A percentile compares a stretch with the other conserved stretches of the same genome.
phyloP scores from a whole-genome alignment of 164 flowering plant species.

The Stephania cephalantha region DNA sequence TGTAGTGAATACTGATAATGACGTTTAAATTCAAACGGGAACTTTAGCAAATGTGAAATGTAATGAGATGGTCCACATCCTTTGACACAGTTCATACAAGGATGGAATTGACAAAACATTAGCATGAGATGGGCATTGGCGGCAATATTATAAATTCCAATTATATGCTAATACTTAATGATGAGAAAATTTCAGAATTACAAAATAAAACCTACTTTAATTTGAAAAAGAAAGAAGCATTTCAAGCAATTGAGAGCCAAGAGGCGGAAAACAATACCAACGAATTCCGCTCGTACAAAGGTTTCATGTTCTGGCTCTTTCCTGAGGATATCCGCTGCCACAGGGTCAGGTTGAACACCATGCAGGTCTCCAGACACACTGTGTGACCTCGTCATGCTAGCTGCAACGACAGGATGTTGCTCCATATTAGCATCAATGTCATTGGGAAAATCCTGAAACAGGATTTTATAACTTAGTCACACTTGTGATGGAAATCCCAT shows the following conservation, averaged over 20 bases:
- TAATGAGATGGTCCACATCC: background rate
- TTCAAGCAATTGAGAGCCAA: background rate
- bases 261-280: constrained; percentile 38
- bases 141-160: background rate
- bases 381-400: constrained; percentile 89
- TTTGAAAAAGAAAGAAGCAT: background rate
- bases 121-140: background rate
- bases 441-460: constrained; percentile 39
- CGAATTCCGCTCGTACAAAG: constrained; percentile 56
- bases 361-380: constrained; percentile 95
- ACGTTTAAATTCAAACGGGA: background rate
- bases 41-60: background rate
- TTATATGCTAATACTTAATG: background rate
- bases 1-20: background rate
- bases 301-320: constrained; percentile 19
- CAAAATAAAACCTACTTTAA: background rate
- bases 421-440: constrained; percentile 48
- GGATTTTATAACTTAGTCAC: constrained; percentile 16
- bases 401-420: constrained; percentile 47
- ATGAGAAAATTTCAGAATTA: background rate
- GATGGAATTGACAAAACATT: background rate
- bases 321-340: constrained; percentile 96
- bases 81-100: background rate
- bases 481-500: background rate
- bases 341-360: constrained; percentile 93